Base-by-base conservation (phyloP, 1,284 basidiomycete genomes). In the Apiotrichum porosum region DNA sequence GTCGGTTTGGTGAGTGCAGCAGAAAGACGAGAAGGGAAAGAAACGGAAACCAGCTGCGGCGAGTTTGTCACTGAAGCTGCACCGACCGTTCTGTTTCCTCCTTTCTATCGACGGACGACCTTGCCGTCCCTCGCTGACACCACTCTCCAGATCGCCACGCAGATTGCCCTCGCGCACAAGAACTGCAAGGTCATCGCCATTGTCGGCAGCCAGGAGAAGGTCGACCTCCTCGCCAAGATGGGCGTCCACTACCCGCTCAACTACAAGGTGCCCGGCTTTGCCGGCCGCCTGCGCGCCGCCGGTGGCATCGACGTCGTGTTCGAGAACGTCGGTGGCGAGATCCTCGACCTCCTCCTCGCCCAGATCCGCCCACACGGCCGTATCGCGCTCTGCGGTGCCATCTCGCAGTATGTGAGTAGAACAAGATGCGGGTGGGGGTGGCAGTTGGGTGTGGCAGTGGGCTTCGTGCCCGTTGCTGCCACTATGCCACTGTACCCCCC, bases 181-280 rank as follows among this genome's bases (percentile, higher is more conserved):
- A 65, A 68, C 22, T 76, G 75, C 68, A 85, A 81, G 56, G 90
- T 95, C 41, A 83, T 90, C 57, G 91, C 83, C 12, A 86, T 92
- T 56, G 89, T 84, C 0, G 85, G 86, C 17, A 81, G 82, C 0
- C 65, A 78, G 10, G 87, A 88, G 28, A 97, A 97, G 71, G 88
- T 86, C 68, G 74, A 78, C 9, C 90, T 88, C 83, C 81, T 95
- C 31, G 79, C 83, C 38, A 85, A 89, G 46, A 72, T 94, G 22
- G 88, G 88, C 15, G 84, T 87, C 39, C 87, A 92, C 61, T 80
- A 79, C 45, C 86, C 84, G 0, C 75, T 95, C 65, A 87, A 95
- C 71, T 95, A 97, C 77, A 95, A 94, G 73, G 81, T 81, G 63
- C 72, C 78, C 31, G 81, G 78, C 12, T 93, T 90, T 76, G 75